A percentile compares a stretch with the other conserved stretches of the same genome.
phyloP scores from a whole-genome alignment of 352 stramenopile species.

The Lagenidium sp. region DNA sequence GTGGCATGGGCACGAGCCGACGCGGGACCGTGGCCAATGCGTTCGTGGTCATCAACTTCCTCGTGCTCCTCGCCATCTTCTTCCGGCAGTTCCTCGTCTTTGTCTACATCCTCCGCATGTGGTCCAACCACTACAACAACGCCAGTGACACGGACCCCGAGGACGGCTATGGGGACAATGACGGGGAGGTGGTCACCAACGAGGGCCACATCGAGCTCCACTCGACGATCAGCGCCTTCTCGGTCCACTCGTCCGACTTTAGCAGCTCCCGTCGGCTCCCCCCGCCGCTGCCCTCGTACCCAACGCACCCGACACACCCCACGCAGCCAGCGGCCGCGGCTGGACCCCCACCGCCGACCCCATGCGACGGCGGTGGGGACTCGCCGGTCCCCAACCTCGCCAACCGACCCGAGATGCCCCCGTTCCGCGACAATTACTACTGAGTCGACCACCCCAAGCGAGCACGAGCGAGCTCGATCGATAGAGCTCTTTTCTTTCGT shows the following conservation, averaged over 20 bases:
- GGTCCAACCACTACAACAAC: slow-evolving; percentile 19
- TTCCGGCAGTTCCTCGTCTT: slow-evolving; percentile 51
- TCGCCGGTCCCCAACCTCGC: slow-evolving; percentile 12
- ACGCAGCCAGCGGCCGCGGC: neutral
- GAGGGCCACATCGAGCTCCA: slow-evolving; percentile 8
- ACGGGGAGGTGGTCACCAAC: slow-evolving; percentile 7
- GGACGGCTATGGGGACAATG: neutral
- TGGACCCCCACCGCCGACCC: no score
- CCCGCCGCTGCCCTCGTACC: no score
- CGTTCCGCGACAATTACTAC: slow-evolving; percentile 4
- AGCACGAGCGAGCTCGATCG: no score
- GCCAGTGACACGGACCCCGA: neutral
- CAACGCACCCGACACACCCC: no score
- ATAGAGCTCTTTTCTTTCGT: neutral
- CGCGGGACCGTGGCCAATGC: slow-evolving; percentile 32
- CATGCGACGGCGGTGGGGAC: slow-evolving; percentile 1
- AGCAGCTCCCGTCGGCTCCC: neutral
- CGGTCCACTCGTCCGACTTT: neutral
- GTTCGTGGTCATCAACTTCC: slow-evolving; percentile 51
- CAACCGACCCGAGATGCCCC: neutral
- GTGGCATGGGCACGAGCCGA: slow-evolving; percentile 19
- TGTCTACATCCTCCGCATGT: slow-evolving; percentile 34
- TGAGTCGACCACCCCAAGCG: no score
- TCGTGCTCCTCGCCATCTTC: slow-evolving; percentile 47
- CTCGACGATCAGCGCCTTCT: slow-evolving; percentile 2